Evolutionary conservation across 352 stramenopile genomes (phyloP).

Genomic region (Globisporangium viniferum): DNA sequence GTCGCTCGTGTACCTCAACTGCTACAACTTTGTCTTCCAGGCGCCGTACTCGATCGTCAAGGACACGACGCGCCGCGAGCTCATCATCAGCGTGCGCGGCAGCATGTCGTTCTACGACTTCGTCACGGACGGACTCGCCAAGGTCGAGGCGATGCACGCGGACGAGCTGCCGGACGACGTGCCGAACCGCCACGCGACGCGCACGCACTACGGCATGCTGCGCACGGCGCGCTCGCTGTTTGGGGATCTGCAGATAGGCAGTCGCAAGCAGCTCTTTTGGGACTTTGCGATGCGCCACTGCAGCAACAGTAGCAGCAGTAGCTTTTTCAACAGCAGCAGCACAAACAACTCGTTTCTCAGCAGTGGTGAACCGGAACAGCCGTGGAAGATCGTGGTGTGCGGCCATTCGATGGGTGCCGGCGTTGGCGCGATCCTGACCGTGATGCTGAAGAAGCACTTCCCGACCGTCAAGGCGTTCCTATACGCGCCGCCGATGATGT

Average conservation of each 20-base stretch:
- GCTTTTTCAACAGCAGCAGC: neutral
- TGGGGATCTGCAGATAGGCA: conserved; percentile 51
- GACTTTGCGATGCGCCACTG: conserved; percentile 61
- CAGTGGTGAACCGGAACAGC: conserved; percentile 7
- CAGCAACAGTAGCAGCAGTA: neutral
- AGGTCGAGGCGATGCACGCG: conserved; percentile 60
- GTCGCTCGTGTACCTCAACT: conserved; percentile 76
- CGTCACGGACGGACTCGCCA: conserved; percentile 64
- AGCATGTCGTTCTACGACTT: conserved; percentile 81
- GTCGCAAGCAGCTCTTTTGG: conserved; percentile 60
- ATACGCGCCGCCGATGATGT: conserved; percentile 62
- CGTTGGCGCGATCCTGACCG: conserved; percentile 59
- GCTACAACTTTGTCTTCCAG: conserved; percentile 77
- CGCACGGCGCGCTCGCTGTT: conserved; percentile 65
- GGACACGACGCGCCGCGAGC: conserved; percentile 49
- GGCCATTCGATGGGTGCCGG: conserved; percentile 85
- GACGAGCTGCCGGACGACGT: conserved; percentile 52
- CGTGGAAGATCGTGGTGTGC: conserved; percentile 69
- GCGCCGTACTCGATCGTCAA: conserved; percentile 74
- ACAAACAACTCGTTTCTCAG: neutral
- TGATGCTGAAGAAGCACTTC: conserved; percentile 64
- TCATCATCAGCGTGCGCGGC: conserved; percentile 76
- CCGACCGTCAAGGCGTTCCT: conserved; percentile 51
- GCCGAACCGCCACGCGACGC: conserved; percentile 40
- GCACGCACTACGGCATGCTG: conserved; percentile 73